Conservation (phyloP, 805 yeast genomes). For the Wickerhamiella galacta region DNA sequence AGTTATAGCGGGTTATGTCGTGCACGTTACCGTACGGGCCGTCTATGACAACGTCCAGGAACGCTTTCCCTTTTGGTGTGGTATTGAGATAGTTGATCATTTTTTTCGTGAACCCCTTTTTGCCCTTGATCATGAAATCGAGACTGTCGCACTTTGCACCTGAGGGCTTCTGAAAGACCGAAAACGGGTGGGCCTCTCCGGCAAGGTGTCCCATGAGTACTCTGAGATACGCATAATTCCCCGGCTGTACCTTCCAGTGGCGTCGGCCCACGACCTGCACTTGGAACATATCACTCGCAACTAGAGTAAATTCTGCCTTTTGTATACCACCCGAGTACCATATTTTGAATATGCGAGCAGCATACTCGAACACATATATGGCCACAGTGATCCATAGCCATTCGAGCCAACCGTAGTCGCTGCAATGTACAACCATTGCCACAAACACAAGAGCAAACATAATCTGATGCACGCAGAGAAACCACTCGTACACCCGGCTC, state of each 20-base stretch:
- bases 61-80: too few relatives aligned
- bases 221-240: conserved; percentile 41
- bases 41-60: conserved; percentile 33
- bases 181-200: conserved; percentile 67
- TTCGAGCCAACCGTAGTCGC: conserved; percentile 41
- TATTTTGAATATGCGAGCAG: conserved; percentile 37
- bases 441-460: conserved; percentile 10
- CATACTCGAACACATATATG: conserved; percentile 54
- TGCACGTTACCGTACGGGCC: conserved; percentile 42
- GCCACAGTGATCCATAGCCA: conserved; percentile 39
- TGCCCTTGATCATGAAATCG: conserved; percentile 34
- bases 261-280: conserved; percentile 24
- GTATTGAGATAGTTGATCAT: conserved; percentile 20
- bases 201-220: conserved; percentile 33
- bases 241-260: conserved; percentile 35
- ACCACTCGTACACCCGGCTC: conserved; percentile 37
- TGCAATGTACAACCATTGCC: conserved; percentile 35
- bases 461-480: conserved; percentile 32
- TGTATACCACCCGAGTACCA: conserved; percentile 35
- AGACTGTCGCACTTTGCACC: conserved; percentile 24
- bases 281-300: conserved; percentile 24
- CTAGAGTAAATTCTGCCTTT: conserved; percentile 14
- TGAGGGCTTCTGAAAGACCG: conserved; percentile 23
- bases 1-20: conserved; percentile 26
- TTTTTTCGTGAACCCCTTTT: conserved; percentile 35